phyloP scores from a whole-genome alignment of 805 yeast species.

The Yamadazyma kitorensis region DNA sequence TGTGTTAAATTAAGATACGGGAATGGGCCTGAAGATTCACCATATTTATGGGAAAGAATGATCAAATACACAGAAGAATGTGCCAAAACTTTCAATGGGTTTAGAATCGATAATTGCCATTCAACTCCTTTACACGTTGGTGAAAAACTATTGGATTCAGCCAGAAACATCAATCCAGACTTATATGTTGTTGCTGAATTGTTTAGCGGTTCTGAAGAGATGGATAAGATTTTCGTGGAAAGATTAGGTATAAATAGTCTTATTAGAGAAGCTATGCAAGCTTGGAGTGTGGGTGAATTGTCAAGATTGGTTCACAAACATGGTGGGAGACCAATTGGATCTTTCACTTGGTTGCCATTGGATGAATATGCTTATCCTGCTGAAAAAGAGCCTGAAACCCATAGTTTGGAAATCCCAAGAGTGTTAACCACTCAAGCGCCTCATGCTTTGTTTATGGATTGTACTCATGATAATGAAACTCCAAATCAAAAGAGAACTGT shows the following conservation, averaged over 20 bases:
- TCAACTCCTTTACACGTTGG: slow-evolving; percentile 97
- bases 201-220: slow-evolving; percentile 86
- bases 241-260: slow-evolving; percentile 84
- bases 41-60: slow-evolving; percentile 88
- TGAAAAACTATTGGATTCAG: slow-evolving; percentile 80
- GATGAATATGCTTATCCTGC: slow-evolving; percentile 73
- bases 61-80: slow-evolving; percentile 65
- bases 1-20: slow-evolving; percentile 94
- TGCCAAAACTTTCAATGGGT: slow-evolving; percentile 79
- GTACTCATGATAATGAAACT: slow-evolving; percentile 93
- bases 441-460: slow-evolving; percentile 95
- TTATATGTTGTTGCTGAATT: slow-evolving; percentile 92
- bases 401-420: slow-evolving; percentile 57
- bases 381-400: slow-evolving; percentile 31
- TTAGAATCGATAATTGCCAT: slow-evolving; percentile 93
- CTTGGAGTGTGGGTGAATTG: slow-evolving; percentile 83
- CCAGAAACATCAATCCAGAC: slow-evolving; percentile 80
- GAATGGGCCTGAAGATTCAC: slow-evolving; percentile 71
- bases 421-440: slow-evolving; percentile 69
- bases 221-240: slow-evolving; percentile 89
- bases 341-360: slow-evolving; percentile 75
- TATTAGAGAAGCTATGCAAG: slow-evolving; percentile 97
- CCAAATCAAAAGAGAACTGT: slow-evolving; percentile 88
- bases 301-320: slow-evolving; percentile 85
- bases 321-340: slow-evolving; percentile 95